These are phyloP conservation scores for Neurospora sp. DNA, from an alignment of 495 filamentous ascomycete species.

Conservation along the genomic window DNA sequence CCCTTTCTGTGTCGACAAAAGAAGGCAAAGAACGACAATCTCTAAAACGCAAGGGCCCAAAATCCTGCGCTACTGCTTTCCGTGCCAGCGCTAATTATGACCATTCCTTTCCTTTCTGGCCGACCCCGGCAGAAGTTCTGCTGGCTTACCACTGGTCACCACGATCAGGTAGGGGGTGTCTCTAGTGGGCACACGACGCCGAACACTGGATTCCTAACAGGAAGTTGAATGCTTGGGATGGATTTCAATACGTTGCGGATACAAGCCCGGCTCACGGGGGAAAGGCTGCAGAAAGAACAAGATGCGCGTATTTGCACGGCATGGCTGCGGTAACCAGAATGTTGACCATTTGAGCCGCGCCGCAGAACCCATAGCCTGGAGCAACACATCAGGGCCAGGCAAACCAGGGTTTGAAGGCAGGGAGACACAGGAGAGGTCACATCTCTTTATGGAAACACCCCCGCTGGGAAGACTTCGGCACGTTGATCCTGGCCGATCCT, in stretches of 20 bases:
- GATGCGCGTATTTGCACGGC: not conserved
- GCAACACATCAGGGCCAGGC: not conserved
- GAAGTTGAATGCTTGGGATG: not conserved
- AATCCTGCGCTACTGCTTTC: not conserved
- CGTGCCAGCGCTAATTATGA: not conserved
- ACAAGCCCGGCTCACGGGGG: not conserved
- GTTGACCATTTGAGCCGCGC: not conserved
- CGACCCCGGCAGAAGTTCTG: not conserved
- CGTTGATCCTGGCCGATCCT: not conserved
- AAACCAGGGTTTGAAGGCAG: not conserved
- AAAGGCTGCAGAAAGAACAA: not conserved
- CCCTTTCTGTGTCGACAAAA: not conserved
- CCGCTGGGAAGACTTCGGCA: not conserved
- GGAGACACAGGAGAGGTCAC: not conserved
- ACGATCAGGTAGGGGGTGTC: not conserved
- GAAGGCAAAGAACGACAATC: not conserved
- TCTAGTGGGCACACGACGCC: not conserved
- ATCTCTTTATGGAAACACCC: not conserved
- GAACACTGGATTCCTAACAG: not conserved
- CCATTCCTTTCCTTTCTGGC: not conserved
- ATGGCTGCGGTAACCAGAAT: not conserved
- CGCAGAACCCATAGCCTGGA: not conserved
- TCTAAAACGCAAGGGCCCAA: not conserved
- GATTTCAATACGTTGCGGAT: not conserved
- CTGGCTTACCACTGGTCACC: not conserved